Evolutionary conservation across 495 filamentous ascomycete species (phyloP).

Genomic region (Neurospora discreta): DNA sequence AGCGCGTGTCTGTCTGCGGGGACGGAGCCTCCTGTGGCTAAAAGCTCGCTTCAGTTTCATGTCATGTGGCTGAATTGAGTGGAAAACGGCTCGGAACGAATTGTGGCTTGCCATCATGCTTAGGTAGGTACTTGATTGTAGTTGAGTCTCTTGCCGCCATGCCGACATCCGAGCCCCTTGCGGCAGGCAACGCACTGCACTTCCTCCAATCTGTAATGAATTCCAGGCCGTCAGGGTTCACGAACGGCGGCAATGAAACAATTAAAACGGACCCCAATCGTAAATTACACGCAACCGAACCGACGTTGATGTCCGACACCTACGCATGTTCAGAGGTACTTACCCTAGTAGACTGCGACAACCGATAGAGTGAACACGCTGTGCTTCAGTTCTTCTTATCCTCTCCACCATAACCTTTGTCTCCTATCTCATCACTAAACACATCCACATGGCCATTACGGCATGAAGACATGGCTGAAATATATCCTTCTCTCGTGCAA

Average conservation of each 20-base stretch:
- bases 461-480: constrained; percentile 56
- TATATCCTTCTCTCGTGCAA: constrained; percentile 77
- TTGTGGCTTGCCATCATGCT: no score
- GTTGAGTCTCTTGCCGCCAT: no score
- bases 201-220: no score
- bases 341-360: not conserved
- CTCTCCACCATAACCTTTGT: not conserved
- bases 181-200: not conserved
- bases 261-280: not conserved
- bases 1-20: not conserved
- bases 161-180: not conserved
- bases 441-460: constrained; percentile 4
- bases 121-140: no score
- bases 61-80: not conserved
- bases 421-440: not conserved
- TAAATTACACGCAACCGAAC: not conserved
- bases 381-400: not conserved
- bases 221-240: not conserved
- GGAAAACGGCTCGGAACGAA: no score
- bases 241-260: not conserved
- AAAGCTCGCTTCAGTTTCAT: not conserved
- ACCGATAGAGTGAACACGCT: not conserved
- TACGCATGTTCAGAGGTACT: not conserved
- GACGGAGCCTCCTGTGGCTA: not conserved
- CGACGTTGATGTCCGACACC: not conserved